Conservation (phyloP, 345 rosid species). For the Angophora floribunda region DNA sequence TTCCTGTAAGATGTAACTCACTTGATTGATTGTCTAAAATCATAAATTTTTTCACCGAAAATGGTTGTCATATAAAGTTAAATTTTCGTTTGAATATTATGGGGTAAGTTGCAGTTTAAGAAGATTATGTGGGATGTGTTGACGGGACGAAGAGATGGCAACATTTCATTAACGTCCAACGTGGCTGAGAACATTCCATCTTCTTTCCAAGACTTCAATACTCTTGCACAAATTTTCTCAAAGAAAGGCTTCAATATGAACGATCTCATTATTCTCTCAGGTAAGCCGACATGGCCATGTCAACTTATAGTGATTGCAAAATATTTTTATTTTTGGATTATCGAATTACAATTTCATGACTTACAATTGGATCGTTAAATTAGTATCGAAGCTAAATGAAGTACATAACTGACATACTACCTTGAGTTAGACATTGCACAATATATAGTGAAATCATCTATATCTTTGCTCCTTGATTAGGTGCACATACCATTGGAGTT, state of each 20-base stretch:
- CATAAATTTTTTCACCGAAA: not conserved
- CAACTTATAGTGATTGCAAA: too few species aligned
- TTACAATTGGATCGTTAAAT: not conserved
- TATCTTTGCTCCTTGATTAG: not conserved
- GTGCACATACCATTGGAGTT: not conserved
- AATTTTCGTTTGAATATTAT: too few species aligned
- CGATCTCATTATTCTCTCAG: not conserved
- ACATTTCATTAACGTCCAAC: not conserved
- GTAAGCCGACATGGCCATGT: not conserved
- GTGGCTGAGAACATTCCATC: not conserved
- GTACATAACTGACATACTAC: not conserved
- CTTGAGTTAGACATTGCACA: not conserved
- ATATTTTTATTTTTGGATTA: not conserved
- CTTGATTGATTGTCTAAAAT: not conserved
- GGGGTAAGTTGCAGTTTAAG: not conserved
- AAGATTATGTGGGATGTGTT: not conserved
- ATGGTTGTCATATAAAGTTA: not conserved
- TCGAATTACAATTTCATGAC: not conserved
- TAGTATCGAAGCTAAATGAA: not conserved
- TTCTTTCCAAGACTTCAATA: slow-evolving; percentile 22
- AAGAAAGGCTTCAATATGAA: not conserved
- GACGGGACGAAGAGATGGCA: not conserved
- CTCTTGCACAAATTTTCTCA: slow-evolving; percentile 1
- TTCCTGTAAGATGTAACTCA: slow-evolving; percentile 4
- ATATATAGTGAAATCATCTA: not conserved